These are phyloP conservation scores for Suillus lakei DNA, from an alignment of 768 basidiomycete genomes.

Conservation along the genomic window DNA sequence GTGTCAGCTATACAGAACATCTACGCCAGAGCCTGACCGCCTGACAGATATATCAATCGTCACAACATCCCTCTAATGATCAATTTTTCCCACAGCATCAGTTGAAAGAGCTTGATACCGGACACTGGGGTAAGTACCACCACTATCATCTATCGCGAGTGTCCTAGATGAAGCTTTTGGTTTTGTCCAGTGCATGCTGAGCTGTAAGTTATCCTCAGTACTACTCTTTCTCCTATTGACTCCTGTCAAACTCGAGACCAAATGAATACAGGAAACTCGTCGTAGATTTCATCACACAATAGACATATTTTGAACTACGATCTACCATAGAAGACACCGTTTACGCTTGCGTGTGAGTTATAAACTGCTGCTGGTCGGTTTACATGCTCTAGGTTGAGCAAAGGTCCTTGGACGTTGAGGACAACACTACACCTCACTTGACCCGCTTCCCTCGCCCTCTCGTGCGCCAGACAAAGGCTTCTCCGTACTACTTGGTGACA, in stretches of 20 bases:
- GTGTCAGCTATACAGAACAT: slow-evolving; percentile 25
- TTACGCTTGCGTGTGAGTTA: background rate
- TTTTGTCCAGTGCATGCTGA: slow-evolving; percentile 75
- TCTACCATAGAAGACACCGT: background rate
- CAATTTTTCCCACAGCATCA: slow-evolving; percentile 75
- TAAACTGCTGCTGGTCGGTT: background rate
- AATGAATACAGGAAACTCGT: slow-evolving; percentile 56
- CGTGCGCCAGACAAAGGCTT: background rate
- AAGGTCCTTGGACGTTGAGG: background rate
- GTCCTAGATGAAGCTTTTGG: background rate
- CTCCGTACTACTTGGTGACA: background rate
- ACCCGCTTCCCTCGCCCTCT: background rate
- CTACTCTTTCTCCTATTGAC: background rate
- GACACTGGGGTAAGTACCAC: slow-evolving; percentile 80
- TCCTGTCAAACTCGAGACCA: slow-evolving; percentile 41
- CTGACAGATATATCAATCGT: slow-evolving; percentile 70
- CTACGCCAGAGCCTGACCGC: slow-evolving; percentile 9
- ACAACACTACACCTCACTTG: background rate
- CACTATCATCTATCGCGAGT: background rate
- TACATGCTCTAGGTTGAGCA: background rate
- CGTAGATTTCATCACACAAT: slow-evolving; percentile 26
- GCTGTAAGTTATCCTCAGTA: slow-evolving; percentile 41
- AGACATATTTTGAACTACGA: background rate
- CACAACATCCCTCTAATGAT: slow-evolving; percentile 65
- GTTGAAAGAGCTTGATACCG: slow-evolving; percentile 69